Conservation (phyloP, 2,329 filamentous ascomycete genomes). For the Cytospora chrysosperma region DNA sequence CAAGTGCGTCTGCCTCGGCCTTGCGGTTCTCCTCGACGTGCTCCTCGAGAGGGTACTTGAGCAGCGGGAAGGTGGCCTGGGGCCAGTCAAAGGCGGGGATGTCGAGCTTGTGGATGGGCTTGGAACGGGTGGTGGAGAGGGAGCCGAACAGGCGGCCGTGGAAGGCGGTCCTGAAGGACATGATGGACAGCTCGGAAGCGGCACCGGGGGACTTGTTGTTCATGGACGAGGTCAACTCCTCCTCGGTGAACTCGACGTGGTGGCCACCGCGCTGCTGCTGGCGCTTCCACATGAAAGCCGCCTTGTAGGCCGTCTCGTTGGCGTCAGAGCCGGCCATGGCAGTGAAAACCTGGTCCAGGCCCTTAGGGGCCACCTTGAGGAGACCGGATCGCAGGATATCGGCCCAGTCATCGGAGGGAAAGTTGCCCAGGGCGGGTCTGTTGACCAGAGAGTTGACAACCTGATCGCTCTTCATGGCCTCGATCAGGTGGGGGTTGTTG, state of each 20-base stretch:
- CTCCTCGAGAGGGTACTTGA: conserved; percentile 84
- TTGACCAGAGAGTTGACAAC: conserved; percentile 84
- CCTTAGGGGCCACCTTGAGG: conserved; percentile 78
- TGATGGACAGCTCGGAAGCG: conserved; percentile 70
- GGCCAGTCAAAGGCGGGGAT: conserved; percentile 96
- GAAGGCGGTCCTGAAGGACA: conserved; percentile 86
- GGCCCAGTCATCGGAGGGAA: conserved; percentile 83
- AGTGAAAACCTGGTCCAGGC: conserved; percentile 86
- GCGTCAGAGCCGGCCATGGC: conserved; percentile 86
- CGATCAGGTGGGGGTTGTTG: conserved; percentile 77
- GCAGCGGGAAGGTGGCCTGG: conserved; percentile 77
- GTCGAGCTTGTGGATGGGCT: conserved; percentile 92
- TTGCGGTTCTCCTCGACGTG: conserved; percentile 77
- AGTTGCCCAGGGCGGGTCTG: conserved; percentile 86
- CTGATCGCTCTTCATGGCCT: conserved; percentile 70
- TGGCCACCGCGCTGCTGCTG: conserved; percentile 77
- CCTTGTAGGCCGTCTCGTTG: conserved; percentile 94
- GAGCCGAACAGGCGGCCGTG: conserved; percentile 88
- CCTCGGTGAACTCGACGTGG: conserved; percentile 73
- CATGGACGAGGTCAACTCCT: conserved; percentile 76
- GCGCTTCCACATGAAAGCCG: conserved; percentile 89
- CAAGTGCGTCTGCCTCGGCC: conserved; percentile 77
- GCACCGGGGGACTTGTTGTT: conserved; percentile 75
- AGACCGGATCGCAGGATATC: conserved; percentile 76
- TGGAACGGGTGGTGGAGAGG: conserved; percentile 85